phyloP scores from a whole-genome alignment of 352 stramenopile species.

The Phytophthora cactorum region DNA sequence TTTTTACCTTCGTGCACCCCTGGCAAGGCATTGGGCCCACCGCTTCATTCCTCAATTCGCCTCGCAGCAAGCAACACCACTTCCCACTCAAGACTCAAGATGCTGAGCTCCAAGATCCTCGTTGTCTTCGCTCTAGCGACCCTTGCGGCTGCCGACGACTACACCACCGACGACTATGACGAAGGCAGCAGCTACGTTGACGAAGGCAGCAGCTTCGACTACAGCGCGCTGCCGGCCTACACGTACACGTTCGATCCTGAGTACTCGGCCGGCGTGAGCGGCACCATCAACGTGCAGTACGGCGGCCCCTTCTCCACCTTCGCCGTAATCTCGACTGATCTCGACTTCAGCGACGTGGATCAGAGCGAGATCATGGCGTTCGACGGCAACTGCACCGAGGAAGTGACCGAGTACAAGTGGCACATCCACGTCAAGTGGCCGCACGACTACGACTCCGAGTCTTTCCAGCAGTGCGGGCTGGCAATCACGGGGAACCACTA shows the following conservation, averaged over 20 bases:
- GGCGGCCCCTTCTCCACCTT: slow-evolving; percentile 36
- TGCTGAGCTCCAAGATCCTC: slow-evolving; percentile 34
- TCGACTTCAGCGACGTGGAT: slow-evolving; percentile 59
- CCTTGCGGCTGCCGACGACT: slow-evolving; percentile 19
- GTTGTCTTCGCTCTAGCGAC: slow-evolving; percentile 19
- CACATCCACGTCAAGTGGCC: slow-evolving; percentile 66
- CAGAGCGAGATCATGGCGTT: slow-evolving; percentile 33
- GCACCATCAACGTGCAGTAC: slow-evolving; percentile 53
- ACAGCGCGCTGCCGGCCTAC: slow-evolving; percentile 26
- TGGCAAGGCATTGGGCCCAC: no score
- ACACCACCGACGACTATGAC: slow-evolving; percentile 8
- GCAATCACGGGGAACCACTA: slow-evolving; percentile 58
- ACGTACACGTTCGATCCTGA: slow-evolving; percentile 55
- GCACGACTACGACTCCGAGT: slow-evolving; percentile 35
- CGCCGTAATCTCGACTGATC: slow-evolving; percentile 41
- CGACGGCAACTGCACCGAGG: slow-evolving; percentile 49
- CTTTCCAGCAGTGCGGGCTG: slow-evolving; percentile 49
- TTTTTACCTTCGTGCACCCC: no score
- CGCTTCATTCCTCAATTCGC: slow-evolving; percentile 29
- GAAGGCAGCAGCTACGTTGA: slow-evolving; percentile 10
- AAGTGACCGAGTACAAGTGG: slow-evolving; percentile 54
- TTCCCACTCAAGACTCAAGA: slow-evolving; percentile 3
- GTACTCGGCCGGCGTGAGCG: slow-evolving; percentile 45
- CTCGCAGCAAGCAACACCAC: slow-evolving; percentile 10
- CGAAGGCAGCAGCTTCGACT: slow-evolving; percentile 8